These are phyloP conservation scores for Bothriochloa decipiens DNA, from an alignment of 176 grass and related monocot species.

Conservation along the genomic window DNA sequence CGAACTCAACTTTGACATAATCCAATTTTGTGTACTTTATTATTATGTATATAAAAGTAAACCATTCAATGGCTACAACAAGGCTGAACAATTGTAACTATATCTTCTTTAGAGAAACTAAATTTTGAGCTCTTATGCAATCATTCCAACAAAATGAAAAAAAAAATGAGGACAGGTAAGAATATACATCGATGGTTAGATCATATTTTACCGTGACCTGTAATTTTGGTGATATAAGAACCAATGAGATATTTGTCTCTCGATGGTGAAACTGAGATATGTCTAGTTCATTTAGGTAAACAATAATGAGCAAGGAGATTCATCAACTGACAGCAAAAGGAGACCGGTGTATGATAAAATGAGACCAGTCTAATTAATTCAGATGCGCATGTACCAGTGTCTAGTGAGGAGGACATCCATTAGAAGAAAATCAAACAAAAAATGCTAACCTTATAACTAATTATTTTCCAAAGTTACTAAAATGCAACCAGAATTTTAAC, in stretches of 20 bases:
- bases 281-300: neutral
- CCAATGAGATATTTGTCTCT: too few species aligned
- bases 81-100: neutral
- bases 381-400: neutral
- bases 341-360: too few species aligned
- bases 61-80: neutral
- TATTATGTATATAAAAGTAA: too few species aligned
- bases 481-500: neutral
- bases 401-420: neutral
- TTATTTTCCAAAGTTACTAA: neutral
- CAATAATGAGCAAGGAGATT: neutral
- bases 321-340: neutral
- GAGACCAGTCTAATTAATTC: neutral
- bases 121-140: too few species aligned
- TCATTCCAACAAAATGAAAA: neutral
- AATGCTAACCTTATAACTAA: neutral
- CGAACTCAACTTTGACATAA: too few species aligned
- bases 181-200: neutral
- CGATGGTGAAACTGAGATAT: neutral
- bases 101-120: too few species aligned
- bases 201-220: neutral
- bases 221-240: neutral
- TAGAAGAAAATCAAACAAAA: neutral
- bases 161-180: neutral
- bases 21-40: too few species aligned